These are phyloP conservation scores for Trichocladium antarcticum DNA, from an alignment of 495 filamentous ascomycete genomes.

Conservation along the genomic window DNA sequence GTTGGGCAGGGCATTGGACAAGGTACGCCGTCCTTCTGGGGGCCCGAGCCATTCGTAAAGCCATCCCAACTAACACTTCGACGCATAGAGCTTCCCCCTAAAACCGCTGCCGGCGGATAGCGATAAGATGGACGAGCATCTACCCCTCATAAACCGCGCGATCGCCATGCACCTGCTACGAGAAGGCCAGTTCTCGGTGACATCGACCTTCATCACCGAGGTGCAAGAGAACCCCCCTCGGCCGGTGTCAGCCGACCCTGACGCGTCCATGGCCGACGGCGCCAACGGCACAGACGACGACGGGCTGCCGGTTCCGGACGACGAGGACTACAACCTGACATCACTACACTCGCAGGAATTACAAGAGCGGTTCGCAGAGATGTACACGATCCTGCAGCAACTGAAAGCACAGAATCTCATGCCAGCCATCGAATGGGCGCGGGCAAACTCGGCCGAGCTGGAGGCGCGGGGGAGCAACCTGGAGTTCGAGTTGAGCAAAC, in stretches of 20 bases:
- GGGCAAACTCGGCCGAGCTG: conserved; percentile 53
- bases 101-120: conserved; percentile 69
- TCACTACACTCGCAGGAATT: conserved; percentile 55
- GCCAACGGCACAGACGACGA: conserved; percentile 9
- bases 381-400: conserved; percentile 81
- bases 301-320: conserved; percentile 5
- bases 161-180: conserved; percentile 93
- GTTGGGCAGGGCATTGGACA: conserved; percentile 73
- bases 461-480: conserved; percentile 81
- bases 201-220: conserved; percentile 68
- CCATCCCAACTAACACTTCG: background rate
- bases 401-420: conserved; percentile 60
- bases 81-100: conserved; percentile 64
- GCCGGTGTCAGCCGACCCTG: conserved; percentile 4
- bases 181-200: conserved; percentile 85
- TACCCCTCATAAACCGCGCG: conserved; percentile 72
- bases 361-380: conserved; percentile 68
- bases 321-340: conserved; percentile 36
- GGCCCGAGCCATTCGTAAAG: background rate
- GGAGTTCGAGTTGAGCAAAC: conserved; percentile 81
- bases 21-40: conserved; percentile 38
- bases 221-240: conserved; percentile 22
- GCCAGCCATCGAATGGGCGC: conserved; percentile 81
- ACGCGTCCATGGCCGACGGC: conserved; percentile 25
- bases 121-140: conserved; percentile 67